Evolutionary conservation across 2,329 filamentous ascomycete genomes (phyloP), one percentile per base, ranked within the genome.

Genomic region (Uncinocarpus reesii): DNA sequence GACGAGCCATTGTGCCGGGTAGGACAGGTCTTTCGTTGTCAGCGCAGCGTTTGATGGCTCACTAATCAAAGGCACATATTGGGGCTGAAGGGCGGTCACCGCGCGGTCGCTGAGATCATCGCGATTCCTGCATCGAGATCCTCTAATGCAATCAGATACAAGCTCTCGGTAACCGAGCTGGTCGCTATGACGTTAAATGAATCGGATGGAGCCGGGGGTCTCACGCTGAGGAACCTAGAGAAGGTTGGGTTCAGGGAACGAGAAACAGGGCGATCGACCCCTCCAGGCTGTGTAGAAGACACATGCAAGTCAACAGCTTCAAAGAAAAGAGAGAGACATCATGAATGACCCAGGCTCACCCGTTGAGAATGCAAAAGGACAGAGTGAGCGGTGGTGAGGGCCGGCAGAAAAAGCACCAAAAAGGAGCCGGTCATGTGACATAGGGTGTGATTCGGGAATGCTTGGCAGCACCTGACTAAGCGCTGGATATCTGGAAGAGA

Each of bases 1-100:
- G 29, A 4, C 24, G 42, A 26, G 55, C 52, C 46, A 52, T 50
- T 29, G 49, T 57, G 47, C 31, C 26, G 26, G 40, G 31, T 23
- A 11, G 28, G 24, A 10, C 10, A 16, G 28, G 16, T 41, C 26
- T 26, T 36, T 31, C 35, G 35, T 41, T 8, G 35, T 37, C 34
- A 37, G 34, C 23, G 23, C 42, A 29, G 21, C 34, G 26, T 36
- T 36, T 16, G 32, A 16, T 31, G 11, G 11, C 8, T 31, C 16
- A 15, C 13, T 18, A 13, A 31, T 46, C 32, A 46, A n/a, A 18
- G 28, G 43, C n/a, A 47, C 35, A 47, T 41, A 29, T 41, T 32
- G 45, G n/a, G 29, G 28, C 7, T 1, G 23, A 28, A 24, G 36
- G 11, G 23, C 18, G 13, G 20, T 36, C 23, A 28, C 6, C 24